Base-by-base conservation (phyloP, 2,329 filamentous ascomycete species). In the Coniochaeta hoffmannii region DNA sequence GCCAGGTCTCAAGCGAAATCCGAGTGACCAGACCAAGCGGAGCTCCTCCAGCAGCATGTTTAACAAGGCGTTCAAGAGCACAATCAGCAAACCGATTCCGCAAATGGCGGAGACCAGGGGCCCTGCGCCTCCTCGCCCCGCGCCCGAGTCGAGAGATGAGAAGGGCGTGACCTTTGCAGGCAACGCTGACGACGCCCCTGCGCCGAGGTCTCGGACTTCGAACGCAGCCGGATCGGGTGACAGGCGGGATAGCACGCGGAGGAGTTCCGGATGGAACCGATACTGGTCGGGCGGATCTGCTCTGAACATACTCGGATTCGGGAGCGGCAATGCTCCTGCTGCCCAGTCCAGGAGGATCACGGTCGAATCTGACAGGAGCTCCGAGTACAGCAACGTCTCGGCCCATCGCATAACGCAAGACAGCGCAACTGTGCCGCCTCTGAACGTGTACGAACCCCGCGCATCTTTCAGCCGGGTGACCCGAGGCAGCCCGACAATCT, bases 281-380 rank as follows among this genome's bases (percentile, higher is more conserved):
- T 90, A 90, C 70, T 90, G 88, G 81, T 88, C 86, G 14, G 86
- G 86, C 53, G 87, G 87, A 54, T 88, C 86, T 61, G 80, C 85
- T 8, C 71, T 86, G 55, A 86, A 86, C 63, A 80, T 87, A 24
- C 73, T 88, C 8, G 84, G 83, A 14, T 80, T 85, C 53, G 82
- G 80, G 14, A 71, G 66, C 52, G 70, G 69, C 55, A 66, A 67
- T 53, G 38, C 36, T 22, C 32, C 52, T 50, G 36, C 54, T 26
- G 50, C 54, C 31, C 15, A 34, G 28, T 65, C 72, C 34, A 73
- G 77, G 65, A 69, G 78, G 59, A 70, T 72, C 32, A 86, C 81
- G 0, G 72, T 76, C n/a, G 73, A 66, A 19, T 85, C 79, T 3
- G 81, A 83, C 32, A 68, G 70, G 52, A 80, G 81, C 65, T 84